Evolutionary conservation across 106 monocot species (phyloP).

Genomic region (Acorus calamus): DNA sequence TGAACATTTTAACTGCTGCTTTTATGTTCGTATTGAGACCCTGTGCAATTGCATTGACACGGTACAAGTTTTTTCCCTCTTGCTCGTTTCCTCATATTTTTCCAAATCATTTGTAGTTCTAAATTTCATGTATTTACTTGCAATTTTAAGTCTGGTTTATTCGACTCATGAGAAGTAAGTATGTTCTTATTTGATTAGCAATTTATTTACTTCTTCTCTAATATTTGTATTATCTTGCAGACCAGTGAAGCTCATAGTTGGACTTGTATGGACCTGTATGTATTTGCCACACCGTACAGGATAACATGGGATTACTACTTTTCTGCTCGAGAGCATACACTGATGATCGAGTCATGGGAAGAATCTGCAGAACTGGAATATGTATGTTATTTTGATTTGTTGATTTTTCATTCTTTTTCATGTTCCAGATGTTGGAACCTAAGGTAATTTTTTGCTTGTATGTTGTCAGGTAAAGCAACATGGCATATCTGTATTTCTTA

Average conservation of each 20-base stretch:
- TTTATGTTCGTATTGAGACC: no score
- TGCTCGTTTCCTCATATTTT: no score
- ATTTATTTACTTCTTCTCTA: neutral
- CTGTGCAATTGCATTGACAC: no score
- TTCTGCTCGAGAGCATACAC: conserved; percentile 40
- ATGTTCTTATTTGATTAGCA: no score
- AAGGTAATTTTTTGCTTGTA: neutral
- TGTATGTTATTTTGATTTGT: conserved; percentile 18
- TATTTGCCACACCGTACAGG: conserved; percentile 76
- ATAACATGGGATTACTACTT: conserved; percentile 73
- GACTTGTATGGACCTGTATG: conserved; percentile 79
- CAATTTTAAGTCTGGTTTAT: no score
- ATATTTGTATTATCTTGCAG: conserved; percentile 18
- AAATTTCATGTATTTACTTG: no score
- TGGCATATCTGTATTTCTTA: conserved; percentile 86
- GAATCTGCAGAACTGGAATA: conserved; percentile 70
- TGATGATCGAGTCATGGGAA: conserved; percentile 56
- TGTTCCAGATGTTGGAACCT: neutral
- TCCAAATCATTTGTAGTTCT: no score
- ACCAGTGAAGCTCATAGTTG: conserved; percentile 52
- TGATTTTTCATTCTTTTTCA: neutral
- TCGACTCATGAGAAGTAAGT: no score
- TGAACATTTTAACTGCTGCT: no score
- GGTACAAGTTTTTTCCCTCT: no score
- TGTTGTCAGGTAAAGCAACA: conserved; percentile 74